Base-by-base conservation (phyloP, 495 filamentous ascomycete species). In the Pyrenopolyporus hunteri region DNA sequence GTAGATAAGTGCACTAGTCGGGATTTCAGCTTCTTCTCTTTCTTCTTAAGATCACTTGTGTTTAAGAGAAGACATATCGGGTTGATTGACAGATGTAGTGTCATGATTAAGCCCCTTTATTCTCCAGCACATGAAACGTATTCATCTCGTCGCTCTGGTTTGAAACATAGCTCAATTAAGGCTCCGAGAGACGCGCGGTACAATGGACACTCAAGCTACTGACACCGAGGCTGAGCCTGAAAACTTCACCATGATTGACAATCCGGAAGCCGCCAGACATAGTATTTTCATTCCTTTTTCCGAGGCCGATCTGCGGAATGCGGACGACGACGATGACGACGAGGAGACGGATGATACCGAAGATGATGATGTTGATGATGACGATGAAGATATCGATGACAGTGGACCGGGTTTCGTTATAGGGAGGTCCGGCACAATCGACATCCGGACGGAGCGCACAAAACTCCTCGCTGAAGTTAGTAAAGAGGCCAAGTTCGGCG, bases 391-490 rank as follows among this genome's bases (percentile, higher is more conserved):
- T 4, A 16, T 44, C 1, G 50, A 54, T n/a, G 50, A 54, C 4
- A 39, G 31, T 10, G 52, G 45, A 13, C 39, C 51, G 5, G 51
- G 45, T 45, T 55, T 55, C 13, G 29, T 36, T 6, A 39, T 55
- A 35, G 29, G 39, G 0, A 11, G 31, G 10, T 45, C 51, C 10
- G 29, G 29, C 16, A 55, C 40, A 25, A 46, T 56, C 11, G 52
- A 57, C 17, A 47, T 57, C 22, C 13, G 53, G 11, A 31, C 53
- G 2, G 33, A 57, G 28, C 53, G 53, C 6, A 57, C 53, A 22
- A 57, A 57, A 23, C 53, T 57, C 10, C 42, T 57, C 5, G 48
- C 53, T 19, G 43, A 57, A 1, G 43, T 57, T 14, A 57, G 53
- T 11, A 57, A 48, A 39, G 53, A 57, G 42, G 25, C 43, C 13